Conservation (phyloP, 495 filamentous ascomycete genomes). For the Neurospora sp. region DNA sequence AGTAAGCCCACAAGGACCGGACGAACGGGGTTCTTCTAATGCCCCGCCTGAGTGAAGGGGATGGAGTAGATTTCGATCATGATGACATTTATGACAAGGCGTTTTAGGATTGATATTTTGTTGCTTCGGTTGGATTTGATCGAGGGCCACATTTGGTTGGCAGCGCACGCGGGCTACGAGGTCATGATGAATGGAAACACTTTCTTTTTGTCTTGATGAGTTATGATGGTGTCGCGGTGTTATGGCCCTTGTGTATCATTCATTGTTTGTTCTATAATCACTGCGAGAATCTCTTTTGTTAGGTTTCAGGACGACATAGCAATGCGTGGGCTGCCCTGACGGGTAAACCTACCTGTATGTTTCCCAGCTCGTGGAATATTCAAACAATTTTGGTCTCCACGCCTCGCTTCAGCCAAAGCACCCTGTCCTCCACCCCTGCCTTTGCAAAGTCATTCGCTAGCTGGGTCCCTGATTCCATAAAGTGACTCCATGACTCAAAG, state of each 20-base stretch:
- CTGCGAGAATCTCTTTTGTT: background rate
- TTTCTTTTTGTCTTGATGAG: background rate
- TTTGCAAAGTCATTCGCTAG: slow-evolving; percentile 44
- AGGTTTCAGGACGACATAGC: background rate
- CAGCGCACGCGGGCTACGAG: background rate
- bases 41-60: background rate
- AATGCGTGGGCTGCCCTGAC: background rate
- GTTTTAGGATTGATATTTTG: background rate
- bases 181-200: background rate
- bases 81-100: background rate
- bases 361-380: background rate
- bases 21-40: background rate
- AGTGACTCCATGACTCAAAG: slow-evolving; percentile 44
- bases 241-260: background rate
- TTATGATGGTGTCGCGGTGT: background rate
- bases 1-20: background rate
- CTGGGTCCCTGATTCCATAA: slow-evolving; percentile 25
- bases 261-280: background rate
- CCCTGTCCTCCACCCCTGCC: slow-evolving; percentile 48
- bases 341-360: background rate
- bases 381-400: slow-evolving; percentile 13
- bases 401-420: slow-evolving; percentile 25
- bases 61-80: background rate
- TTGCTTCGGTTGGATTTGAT: background rate
- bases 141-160: background rate